A percentile compares a stretch with the other conserved stretches of the same genome.
Conservation (phyloP, 805 yeast species). For the Saccharomycopsis olivae region DNA sequence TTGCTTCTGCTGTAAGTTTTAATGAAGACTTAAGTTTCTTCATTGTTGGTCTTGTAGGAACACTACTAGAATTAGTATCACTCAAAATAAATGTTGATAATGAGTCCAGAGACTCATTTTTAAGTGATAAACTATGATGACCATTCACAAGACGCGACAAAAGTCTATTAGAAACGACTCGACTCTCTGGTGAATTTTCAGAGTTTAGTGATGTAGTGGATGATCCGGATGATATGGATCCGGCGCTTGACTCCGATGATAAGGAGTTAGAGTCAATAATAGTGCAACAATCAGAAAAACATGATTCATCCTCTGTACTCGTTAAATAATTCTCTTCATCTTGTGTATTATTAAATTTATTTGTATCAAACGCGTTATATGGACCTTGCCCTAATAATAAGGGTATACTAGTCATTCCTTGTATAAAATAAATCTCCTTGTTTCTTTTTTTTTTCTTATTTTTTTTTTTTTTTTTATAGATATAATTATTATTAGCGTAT, state of each 20-base stretch:
- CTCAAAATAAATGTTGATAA: conserved; percentile 9
- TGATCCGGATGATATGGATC: conserved; percentile 4
- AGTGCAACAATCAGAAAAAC: conserved; percentile 5
- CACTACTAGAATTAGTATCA: neutral
- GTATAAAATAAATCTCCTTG: too few species aligned
- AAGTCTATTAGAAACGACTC: too few species aligned
- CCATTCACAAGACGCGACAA: neutral
- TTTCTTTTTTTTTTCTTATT: too few species aligned
- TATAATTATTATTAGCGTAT: too few species aligned
- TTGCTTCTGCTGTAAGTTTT: conserved; percentile 2
- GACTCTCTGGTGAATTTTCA: too few species aligned
- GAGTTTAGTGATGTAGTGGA: conserved; percentile 12
- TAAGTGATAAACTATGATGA: neutral
- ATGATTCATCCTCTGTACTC: neutral
- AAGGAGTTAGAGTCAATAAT: conserved; percentile 1
- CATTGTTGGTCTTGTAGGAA: neutral
- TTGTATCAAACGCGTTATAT: neutral
- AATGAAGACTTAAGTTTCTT: conserved; percentile 13
- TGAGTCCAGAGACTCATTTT: conserved; percentile 4
- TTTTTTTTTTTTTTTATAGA: too few species aligned
- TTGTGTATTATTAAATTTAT: neutral
- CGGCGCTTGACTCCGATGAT: conserved; percentile 2
- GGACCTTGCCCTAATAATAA: too few species aligned
- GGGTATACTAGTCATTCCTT: too few species aligned
- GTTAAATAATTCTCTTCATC: neutral